phyloP scores from a whole-genome alignment of 2,329 filamentous ascomycete species.

The Sarocladium kiliense region DNA sequence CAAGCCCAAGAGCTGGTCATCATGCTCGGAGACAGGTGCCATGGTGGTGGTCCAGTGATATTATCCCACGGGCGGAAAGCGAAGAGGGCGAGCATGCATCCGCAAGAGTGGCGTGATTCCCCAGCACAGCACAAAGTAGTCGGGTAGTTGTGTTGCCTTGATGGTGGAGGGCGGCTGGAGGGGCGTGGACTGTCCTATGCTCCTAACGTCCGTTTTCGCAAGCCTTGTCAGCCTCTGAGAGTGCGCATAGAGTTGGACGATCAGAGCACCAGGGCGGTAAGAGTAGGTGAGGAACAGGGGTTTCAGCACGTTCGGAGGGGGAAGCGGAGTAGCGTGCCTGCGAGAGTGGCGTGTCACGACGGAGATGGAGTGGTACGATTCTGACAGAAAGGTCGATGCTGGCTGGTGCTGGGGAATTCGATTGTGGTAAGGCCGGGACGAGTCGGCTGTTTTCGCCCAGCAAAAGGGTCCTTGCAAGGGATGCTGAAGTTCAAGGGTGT shows the following conservation, averaged over 20 bases:
- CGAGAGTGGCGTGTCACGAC: constrained; percentile 6
- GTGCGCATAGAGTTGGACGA: not conserved
- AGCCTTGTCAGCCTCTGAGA: not conserved
- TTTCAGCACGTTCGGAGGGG: not conserved
- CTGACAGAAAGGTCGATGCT: not conserved
- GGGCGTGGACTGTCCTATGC: not conserved
- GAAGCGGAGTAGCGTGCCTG: not conserved
- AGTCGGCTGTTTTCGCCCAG: not conserved
- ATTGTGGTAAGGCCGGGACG: not conserved
- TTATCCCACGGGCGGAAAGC: not conserved
- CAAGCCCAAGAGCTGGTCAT: constrained; percentile 36
- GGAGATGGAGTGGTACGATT: constrained; percentile 4
- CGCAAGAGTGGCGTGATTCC: constrained; percentile 9
- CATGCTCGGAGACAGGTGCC: constrained; percentile 6
- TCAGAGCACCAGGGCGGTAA: not conserved
- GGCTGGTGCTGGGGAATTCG: not conserved
- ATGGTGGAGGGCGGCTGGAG: constrained; percentile 5
- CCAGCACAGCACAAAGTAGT: constrained; percentile 1
- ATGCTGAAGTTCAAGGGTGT: too few species aligned
- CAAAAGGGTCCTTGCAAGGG: not conserved
- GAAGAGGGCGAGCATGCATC: constrained; percentile 8
- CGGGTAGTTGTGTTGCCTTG: not conserved
- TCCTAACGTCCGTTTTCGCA: not conserved
- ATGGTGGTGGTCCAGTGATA: constrained; percentile 7
- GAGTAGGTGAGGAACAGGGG: not conserved